phyloP scores from a whole-genome alignment of 768 basidiomycete genomes.

The Tulasnella sp. region DNA sequence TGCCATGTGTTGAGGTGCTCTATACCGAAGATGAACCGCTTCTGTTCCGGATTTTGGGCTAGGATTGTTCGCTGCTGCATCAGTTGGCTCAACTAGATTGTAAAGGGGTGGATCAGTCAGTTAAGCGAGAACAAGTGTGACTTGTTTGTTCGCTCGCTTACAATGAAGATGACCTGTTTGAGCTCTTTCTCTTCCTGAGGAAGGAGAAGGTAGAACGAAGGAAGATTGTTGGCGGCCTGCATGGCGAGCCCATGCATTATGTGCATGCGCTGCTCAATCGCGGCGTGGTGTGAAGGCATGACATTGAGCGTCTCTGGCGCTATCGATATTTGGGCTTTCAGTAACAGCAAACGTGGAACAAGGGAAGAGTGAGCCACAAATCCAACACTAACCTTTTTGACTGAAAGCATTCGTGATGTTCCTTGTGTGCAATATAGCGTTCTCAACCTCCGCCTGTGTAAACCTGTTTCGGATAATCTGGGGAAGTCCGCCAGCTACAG shows the following conservation, averaged over 20 bases:
- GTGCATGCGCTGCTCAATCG: neutral
- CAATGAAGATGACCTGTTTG: slow-evolving; percentile 1
- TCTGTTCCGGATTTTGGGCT: neutral
- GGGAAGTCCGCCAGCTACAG: too few relatives aligned
- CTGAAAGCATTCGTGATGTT: too few relatives aligned
- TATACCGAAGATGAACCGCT: slow-evolving; percentile 7
- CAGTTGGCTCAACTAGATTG: neutral
- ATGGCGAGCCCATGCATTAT: neutral
- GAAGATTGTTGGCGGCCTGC: slow-evolving; percentile 2
- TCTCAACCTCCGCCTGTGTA: too few relatives aligned
- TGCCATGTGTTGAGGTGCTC: neutral
- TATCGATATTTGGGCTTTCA: too few relatives aligned
- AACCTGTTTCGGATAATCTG: too few relatives aligned
- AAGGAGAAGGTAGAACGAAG: neutral
- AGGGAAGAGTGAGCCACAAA: too few relatives aligned
- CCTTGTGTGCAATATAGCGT: too few relatives aligned
- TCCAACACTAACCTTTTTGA: too few relatives aligned
- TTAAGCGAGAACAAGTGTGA: neutral
- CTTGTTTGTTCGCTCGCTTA: neutral
- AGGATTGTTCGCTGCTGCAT: slow-evolving; percentile 2
- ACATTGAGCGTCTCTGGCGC: neutral
- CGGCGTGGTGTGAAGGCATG: neutral
- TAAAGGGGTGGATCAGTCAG: neutral
- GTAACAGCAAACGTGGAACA: too few relatives aligned
- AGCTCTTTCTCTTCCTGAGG: slow-evolving; percentile 9